Base-by-base conservation (phyloP, 2,329 filamentous ascomycete genomes). In the Fusarium sp. region DNA sequence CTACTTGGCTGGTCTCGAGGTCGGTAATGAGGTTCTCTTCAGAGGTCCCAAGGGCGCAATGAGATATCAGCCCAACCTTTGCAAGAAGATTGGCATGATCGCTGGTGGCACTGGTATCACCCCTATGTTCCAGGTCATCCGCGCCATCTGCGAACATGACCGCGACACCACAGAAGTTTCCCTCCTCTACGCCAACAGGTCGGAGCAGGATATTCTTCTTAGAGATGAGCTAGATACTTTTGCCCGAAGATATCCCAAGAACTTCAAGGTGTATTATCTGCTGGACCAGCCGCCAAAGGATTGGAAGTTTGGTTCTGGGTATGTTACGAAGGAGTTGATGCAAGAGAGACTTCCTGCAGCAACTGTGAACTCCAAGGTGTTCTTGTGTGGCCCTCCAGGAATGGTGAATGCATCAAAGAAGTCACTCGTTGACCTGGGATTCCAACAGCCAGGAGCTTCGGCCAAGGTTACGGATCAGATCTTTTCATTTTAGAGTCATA, bases 121-220 rank as follows among this genome's bases (percentile, higher is more conserved):
- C 1, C 76, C 77, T 1, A 76, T 79, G 75, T 79, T 72, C 62
- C 87, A 90, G 72, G 75, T 90, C 6, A 88, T 90, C 67, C 84
- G 87, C 4, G 86, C 87, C 40, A 87, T 90, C 53, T 88, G 86
- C 72, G 87, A 89, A 67, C 84, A 90, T 56, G 79, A 83, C 20
- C 77, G 75, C 10, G 88, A 90, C 63, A 80, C 78, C 2, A 90
- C 88, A 0, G 76, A 85, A 60, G 73, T 90, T 19, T 84, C 79
- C 33, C 76, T 90, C 4, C 75, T 90, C 30, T 89, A 88, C 49
- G 88, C 86, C 17, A 90, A 88, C 74, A 79, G 82, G 2, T 81
- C 80, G 1, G 86, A 88, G 68, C 79, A 79, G 1, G 88, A 90
- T 62, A 90, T 91, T 53, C 73, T 90, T 6, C 75, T 90, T 35